phyloP scores from a whole-genome alignment of 2,329 filamentous ascomycete species.

The Colletotrichum simmondsii region DNA sequence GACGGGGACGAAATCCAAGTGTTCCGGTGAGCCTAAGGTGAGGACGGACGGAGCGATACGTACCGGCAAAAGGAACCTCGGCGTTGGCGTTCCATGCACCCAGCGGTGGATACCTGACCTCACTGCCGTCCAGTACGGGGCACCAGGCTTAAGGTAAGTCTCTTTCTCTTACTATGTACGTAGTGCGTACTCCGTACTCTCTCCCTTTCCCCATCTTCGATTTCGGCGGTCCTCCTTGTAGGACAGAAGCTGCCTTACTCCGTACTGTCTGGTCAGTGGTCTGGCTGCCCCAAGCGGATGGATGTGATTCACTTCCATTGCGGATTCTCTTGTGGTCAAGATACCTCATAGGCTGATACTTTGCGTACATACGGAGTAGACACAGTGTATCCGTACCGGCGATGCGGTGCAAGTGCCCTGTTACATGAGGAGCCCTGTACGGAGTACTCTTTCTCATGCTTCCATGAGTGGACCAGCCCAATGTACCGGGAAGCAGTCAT shows the following conservation, averaged over 20 bases:
- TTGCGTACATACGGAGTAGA: not conserved
- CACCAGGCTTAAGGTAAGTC: not conserved
- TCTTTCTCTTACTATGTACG: not conserved
- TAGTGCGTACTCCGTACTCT: too few relatives aligned
- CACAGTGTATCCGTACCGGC: conserved; percentile 29
- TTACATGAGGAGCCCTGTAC: not conserved
- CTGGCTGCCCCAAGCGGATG: conserved; percentile 1
- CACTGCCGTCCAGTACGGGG: not conserved
- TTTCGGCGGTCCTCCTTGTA: not conserved
- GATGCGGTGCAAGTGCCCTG: conserved; percentile 24
- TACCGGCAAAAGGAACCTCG: conserved; percentile 1
- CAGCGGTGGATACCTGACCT: not conserved
- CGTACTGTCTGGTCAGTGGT: not conserved
- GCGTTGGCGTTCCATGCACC: not conserved
- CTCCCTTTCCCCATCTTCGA: not conserved
- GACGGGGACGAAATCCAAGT: conserved; percentile 18
- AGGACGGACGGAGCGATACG: conserved; percentile 9
- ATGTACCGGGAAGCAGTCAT: conserved; percentile 3
- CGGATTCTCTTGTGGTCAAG: not conserved
- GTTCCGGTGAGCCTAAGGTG: conserved; percentile 33
- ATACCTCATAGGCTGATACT: not conserved
- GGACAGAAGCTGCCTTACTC: not conserved
- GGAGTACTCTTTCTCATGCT: conserved; percentile 9
- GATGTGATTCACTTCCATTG: not conserved
- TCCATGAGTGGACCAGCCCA: conserved; percentile 12